Percentiles rank a stretch among this genome's conserved stretches.
Conservation (phyloP, 129 eudicot genomes). For the Lactuca sativa region DNA sequence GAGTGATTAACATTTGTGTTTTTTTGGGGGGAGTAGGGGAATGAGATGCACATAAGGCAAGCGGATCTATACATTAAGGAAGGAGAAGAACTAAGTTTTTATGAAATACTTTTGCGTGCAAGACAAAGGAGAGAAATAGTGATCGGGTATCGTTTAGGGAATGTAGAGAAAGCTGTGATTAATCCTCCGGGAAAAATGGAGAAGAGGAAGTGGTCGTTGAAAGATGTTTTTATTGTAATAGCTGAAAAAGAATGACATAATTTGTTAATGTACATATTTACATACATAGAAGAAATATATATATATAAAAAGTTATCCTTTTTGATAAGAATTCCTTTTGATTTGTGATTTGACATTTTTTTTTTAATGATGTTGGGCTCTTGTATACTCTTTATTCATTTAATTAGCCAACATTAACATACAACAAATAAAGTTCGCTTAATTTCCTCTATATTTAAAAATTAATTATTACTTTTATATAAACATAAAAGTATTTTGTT, state of each 20-base stretch:
- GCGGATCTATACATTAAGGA: constrained; percentile 66
- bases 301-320: too few species aligned
- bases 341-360: not conserved
- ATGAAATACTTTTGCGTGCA: constrained; percentile 69
- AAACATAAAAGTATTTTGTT: too few species aligned
- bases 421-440: not conserved
- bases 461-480: too few species aligned
- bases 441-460: not conserved
- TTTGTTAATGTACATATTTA: not conserved
- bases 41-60: constrained; percentile 83
- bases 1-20: too few species aligned
- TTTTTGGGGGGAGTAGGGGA: constrained; percentile 45
- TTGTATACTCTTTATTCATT: not conserved
- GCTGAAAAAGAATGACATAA: constrained; percentile 72
- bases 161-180: constrained; percentile 67
- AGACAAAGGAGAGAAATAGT: constrained; percentile 74
- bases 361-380: not conserved
- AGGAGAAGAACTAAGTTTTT: constrained; percentile 76
- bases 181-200: constrained; percentile 65
- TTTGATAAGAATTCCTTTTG: not conserved
- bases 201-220: constrained; percentile 57
- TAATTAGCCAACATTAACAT: not conserved
- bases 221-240: constrained; percentile 77
- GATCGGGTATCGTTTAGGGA: constrained; percentile 64
- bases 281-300: not conserved